A percentile compares a stretch with the other conserved stretches of the same genome.
Evolutionary conservation across 108 stramenopile species (phyloP).

Genomic region (Nannochloropsis granulata): DNA sequence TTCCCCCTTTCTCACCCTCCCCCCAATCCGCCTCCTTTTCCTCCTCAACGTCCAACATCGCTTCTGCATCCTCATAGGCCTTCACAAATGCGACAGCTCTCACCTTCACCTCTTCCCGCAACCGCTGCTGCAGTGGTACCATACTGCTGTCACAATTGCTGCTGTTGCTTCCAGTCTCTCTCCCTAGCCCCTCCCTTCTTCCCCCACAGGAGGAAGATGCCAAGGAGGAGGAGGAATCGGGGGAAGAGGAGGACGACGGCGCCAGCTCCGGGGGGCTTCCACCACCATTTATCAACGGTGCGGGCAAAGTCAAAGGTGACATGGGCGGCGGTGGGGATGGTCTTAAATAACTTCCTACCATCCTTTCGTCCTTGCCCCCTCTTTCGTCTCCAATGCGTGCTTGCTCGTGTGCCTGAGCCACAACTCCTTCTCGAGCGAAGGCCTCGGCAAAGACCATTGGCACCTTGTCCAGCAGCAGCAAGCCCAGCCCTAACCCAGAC

Average conservation of each 20-base stretch:
- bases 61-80: neutral
- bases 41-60: neutral
- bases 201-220: neutral
- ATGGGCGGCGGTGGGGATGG: neutral
- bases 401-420: neutral
- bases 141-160: neutral
- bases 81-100: neutral
- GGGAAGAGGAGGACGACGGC: neutral
- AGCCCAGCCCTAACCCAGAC: neutral
- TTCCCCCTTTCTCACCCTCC: neutral
- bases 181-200: neutral
- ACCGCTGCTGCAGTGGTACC: neutral
- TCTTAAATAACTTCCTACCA: neutral
- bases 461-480: neutral
- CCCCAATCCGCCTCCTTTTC: neutral
- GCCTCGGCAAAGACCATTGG: neutral
- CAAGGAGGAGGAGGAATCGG: neutral
- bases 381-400: neutral
- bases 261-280: neutral
- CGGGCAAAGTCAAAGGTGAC: neutral
- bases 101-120: neutral
- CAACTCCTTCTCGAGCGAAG: neutral
- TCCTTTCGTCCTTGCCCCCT: neutral
- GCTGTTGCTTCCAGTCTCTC: neutral
- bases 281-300: neutral